Evolutionary conservation across 495 filamentous ascomycete genomes (phyloP), one percentile per base, ranked within the genome.

Genomic region (Aspergillus egyptiacus): DNA sequence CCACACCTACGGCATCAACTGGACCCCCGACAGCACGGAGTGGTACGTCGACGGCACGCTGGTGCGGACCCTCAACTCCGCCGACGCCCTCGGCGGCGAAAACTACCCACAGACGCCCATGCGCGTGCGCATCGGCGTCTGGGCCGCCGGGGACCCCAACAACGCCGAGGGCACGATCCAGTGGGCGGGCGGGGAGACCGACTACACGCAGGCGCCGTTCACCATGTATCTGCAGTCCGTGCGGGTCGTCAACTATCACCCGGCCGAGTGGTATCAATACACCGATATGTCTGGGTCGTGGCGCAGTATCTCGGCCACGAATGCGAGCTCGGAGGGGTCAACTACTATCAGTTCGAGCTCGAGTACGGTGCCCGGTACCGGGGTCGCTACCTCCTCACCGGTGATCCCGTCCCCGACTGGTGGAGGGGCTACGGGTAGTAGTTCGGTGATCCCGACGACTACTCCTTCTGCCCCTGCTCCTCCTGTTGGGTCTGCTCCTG

Each of bases 71-170:
- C 70, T 96, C 31, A 57, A 59, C 24, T 70, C 71, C 50, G 77
- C 77, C 42, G 73, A 72, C 51, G 76, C 77, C 53, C 76, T 86
- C 20, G 78, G 80, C 47, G 86, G 73, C 31, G 65, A 73, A 37
- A 80, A 89, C 62, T 98, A 83, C 68, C 93, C 93, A 6, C 93
- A 96, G 71, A 91, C 88, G 0, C 90, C 90, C 5, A 88, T 89
- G 83, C 75, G 82, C 45, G 64, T 93, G 60, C 85, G 84, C 62
- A 75, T 95, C 48, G 89, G 90, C 36, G 75, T 81, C 39, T 95
- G 90, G 90, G 76, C 80, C 49, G 89, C 85, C 58, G 89, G 89
- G 47, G 88, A 91, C 59, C 67, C 83, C 1, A 64, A 64, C 57
- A 86, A 88, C 57, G 53, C 79, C 2, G 62, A 74, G 44, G 68